Evolutionary conservation across 345 rosid genomes (phyloP), one percentile per base, ranked within the genome.

Genomic region (Diplotaxis tenuifolia): DNA sequence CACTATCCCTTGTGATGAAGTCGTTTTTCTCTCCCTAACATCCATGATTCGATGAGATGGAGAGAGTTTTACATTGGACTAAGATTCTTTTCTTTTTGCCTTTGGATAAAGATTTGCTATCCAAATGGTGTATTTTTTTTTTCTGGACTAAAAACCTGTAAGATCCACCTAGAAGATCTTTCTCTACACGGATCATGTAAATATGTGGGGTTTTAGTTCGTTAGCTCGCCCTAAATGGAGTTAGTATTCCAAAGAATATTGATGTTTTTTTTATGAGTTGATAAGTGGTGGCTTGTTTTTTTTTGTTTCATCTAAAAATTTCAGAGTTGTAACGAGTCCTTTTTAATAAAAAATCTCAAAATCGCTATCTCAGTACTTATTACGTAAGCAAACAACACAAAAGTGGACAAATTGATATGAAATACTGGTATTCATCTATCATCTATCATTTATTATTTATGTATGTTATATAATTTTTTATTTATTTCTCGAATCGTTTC

Each of bases 1-100:
- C 66, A 94, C 97, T 11, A 90, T 95, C 68, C 99, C 99, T 63
- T 92, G 99, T 68, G 96, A 92, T 73, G 99, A 95, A 83, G 90
- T 83, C 7, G 91, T 70, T 70, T 76, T 76, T 25, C 75, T 76
- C 47, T 70, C 75, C 56, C 25, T 76, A 70, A 76, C 61, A 7
- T 70, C 71, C 20, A 56, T 76, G 61, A 76, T 76, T 47, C 49
- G 55, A 64, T 76, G 75, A 76, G 36, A 40, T 32, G 16, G 49
- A 62, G 60, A 62, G 16, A 14, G 6, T 7, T 22, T 67, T 75
- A 62, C 40, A 52, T 62, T 19, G 4, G 27, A 53, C 58, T 68
- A 62, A 28, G 59, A 68, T 75, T 75, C 21, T 68, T 61, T 53
- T 47, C 22, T 38, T 70, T 56, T 75, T 55, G 47, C 79, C 79